Evolutionary conservation across 2,329 filamentous ascomycete species (phyloP).

Genomic region (Fusarium avenaceum): DNA sequence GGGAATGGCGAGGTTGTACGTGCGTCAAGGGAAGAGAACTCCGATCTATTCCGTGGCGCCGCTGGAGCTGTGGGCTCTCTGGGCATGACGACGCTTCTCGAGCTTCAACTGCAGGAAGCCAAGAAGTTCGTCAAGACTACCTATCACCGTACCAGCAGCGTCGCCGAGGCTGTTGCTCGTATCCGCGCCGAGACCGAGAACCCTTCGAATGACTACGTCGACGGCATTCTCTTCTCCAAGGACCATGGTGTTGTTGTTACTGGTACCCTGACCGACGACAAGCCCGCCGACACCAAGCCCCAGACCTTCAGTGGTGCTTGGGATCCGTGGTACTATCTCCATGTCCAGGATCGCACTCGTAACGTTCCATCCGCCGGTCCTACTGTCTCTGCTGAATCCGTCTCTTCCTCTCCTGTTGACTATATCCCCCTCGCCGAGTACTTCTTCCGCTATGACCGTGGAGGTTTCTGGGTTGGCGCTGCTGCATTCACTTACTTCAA

Average conservation of each 20-base stretch:
- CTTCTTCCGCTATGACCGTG: constrained; percentile 82
- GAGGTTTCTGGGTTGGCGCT: constrained; percentile 79
- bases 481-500: constrained; percentile 77
- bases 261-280: constrained; percentile 67
- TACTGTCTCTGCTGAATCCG: constrained; percentile 27
- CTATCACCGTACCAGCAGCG: constrained; percentile 63
- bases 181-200: constrained; percentile 61
- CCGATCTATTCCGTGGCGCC: constrained; percentile 74
- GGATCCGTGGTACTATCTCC: constrained; percentile 83
- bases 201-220: constrained; percentile 71
- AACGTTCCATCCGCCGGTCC: constrained; percentile 38
- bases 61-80: constrained; percentile 77
- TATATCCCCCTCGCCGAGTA: constrained; percentile 79
- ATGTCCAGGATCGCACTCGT: constrained; percentile 64
- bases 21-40: constrained; percentile 66
- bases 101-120: constrained; percentile 70
- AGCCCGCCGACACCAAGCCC: constrained; percentile 50
- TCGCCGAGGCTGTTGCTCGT: constrained; percentile 55
- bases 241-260: constrained; percentile 70
- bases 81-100: constrained; percentile 74
- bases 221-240: constrained; percentile 73
- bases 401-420: constrained; percentile 57
- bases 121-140: constrained; percentile 69
- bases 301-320: constrained; percentile 71
- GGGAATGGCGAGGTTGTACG: constrained; percentile 69